Evolutionary conservation across 1,284 basidiomycete genomes (phyloP).

Genomic region (Ganoderma multipileum): DNA sequence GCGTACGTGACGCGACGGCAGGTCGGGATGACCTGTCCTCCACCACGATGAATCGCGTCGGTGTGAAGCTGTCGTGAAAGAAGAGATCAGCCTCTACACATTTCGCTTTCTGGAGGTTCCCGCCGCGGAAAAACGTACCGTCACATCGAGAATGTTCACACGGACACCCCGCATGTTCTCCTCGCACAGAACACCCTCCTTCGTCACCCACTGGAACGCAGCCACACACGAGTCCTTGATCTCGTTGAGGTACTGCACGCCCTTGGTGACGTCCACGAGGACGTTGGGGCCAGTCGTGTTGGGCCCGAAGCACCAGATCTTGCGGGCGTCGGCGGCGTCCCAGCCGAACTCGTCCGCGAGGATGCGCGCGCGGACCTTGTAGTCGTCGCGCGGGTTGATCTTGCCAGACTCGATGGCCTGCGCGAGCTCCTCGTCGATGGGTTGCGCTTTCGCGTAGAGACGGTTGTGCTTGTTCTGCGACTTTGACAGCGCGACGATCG

Average conservation of each 20-base stretch:
- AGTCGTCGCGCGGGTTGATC: slow-evolving; percentile 94
- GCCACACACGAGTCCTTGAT: slow-evolving; percentile 99
- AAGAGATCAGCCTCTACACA: slow-evolving; percentile 10
- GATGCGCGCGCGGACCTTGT: slow-evolving; percentile 94
- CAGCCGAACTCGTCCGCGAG: slow-evolving; percentile 97
- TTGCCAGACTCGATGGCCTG: slow-evolving; percentile 92
- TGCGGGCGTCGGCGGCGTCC: slow-evolving; percentile 99
- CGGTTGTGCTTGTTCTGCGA: slow-evolving; percentile 99
- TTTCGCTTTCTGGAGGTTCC: slow-evolving; percentile 10
- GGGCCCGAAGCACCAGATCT: slow-evolving; percentile 99
- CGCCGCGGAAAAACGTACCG: slow-evolving; percentile 60
- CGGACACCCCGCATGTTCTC: slow-evolving; percentile 99
- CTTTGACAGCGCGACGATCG: slow-evolving; percentile 97
- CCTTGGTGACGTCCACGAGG: slow-evolving; percentile 98
- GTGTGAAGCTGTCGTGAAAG: slow-evolving; percentile 77
- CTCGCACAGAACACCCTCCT: slow-evolving; percentile 96
- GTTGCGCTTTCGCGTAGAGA: slow-evolving; percentile 93
- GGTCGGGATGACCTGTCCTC: slow-evolving; percentile 97
- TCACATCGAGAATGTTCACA: slow-evolving; percentile 96
- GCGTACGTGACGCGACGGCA: slow-evolving; percentile 98
- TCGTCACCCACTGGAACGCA: slow-evolving; percentile 99
- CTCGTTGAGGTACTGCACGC: slow-evolving; percentile 97
- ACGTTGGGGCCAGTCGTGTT: slow-evolving; percentile 98
- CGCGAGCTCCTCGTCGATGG: slow-evolving; percentile 94
- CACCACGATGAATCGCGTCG: slow-evolving; percentile 99